These are phyloP conservation scores for Coprinopsis sp. DNA, from an alignment of 768 basidiomycete genomes.

Conservation along the genomic window DNA sequence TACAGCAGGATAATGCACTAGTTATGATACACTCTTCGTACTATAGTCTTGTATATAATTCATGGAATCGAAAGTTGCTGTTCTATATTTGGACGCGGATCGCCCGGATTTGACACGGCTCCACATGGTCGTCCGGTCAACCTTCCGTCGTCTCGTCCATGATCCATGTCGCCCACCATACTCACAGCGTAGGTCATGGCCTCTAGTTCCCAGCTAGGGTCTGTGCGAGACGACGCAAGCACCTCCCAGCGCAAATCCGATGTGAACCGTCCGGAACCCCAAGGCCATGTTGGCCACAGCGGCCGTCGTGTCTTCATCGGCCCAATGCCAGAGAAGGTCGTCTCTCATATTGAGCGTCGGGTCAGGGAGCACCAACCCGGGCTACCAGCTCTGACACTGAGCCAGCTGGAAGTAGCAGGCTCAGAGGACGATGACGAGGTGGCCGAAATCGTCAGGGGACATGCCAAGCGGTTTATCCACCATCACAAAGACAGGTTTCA, in stretches of 20 bases:
- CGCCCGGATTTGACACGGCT: no score
- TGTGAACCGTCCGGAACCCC: no score
- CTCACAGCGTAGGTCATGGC: no score
- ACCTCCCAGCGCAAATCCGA: no score
- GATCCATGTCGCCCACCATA: no score
- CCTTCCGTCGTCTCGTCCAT: no score
- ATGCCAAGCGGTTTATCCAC: conserved; percentile 63
- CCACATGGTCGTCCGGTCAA: no score
- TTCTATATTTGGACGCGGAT: neutral
- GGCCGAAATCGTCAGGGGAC: conserved; percentile 47
- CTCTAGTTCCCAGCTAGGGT: no score
- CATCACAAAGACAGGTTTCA: conserved; percentile 15
- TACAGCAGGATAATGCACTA: neutral
- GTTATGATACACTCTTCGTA: neutral
- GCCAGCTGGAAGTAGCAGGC: conserved; percentile 21
- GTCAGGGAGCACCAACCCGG: conserved; percentile 22
- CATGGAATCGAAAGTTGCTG: neutral
- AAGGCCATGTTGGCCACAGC: conserved; percentile 1
- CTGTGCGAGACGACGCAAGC: no score
- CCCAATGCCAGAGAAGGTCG: conserved; percentile 64
- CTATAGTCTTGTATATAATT: neutral
- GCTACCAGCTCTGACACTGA: conserved; percentile 21
- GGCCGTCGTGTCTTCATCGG: conserved; percentile 66
- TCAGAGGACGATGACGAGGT: conserved; percentile 33
- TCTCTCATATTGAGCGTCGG: conserved; percentile 36